Conservation (phyloP, 2,329 filamentous ascomycete species). For the Hymenoscyphus fructigenus region DNA sequence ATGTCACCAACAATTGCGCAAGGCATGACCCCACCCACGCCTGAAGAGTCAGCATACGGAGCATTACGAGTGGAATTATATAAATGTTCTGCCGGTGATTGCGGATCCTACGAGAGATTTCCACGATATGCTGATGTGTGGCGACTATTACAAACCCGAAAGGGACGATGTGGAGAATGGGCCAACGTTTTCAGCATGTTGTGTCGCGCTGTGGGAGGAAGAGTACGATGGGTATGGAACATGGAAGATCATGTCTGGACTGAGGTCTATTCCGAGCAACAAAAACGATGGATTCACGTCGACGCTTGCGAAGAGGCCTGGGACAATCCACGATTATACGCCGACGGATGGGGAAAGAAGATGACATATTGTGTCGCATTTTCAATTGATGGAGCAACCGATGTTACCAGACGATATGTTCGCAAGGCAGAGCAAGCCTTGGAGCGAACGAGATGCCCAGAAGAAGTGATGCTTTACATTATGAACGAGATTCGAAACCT, state of each 20-base stretch:
- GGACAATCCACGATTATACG: conserved; percentile 91
- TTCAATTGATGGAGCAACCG: conserved; percentile 77
- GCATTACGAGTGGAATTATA: conserved; percentile 89
- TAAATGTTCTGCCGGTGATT: conserved; percentile 74
- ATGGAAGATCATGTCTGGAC: conserved; percentile 97
- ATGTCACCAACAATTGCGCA: conserved; percentile 77
- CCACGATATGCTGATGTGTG: conserved; percentile 95
- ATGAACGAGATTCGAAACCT: conserved; percentile 87
- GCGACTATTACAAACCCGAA: conserved; percentile 80
- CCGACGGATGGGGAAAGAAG: conserved; percentile 94
- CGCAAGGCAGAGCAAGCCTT: conserved; percentile 70
- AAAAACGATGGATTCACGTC: conserved; percentile 93
- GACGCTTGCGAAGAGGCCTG: conserved; percentile 93
- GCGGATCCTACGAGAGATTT: conserved; percentile 81
- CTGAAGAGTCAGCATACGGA: conserved; percentile 85
- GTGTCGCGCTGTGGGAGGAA: conserved; percentile 84
- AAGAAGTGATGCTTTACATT: conserved; percentile 88
- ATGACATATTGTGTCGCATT: conserved; percentile 98
- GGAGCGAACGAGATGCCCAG: conserved; percentile 77
- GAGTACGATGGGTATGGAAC: conserved; percentile 98
- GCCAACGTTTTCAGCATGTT: conserved; percentile 99
- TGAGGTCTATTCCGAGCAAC: conserved; percentile 92
- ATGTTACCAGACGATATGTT: conserved; percentile 66
- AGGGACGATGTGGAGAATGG: conserved; percentile 92
- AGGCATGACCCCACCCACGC: conserved; percentile 80